phyloP scores from a whole-genome alignment of 2,329 filamentous ascomycete genomes.

The Clonostachys rhizophaga region DNA sequence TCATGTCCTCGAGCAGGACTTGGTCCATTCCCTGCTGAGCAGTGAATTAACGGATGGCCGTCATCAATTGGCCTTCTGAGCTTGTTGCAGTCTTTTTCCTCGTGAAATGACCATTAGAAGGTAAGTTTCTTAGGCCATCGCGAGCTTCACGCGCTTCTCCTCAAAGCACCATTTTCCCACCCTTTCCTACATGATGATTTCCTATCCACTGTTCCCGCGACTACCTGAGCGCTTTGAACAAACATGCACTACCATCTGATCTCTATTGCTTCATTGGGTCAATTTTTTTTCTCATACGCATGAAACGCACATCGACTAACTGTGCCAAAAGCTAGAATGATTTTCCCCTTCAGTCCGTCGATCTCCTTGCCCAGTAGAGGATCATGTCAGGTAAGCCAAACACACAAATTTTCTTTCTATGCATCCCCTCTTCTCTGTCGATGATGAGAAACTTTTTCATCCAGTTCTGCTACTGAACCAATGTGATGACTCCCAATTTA shows the following conservation, averaged over 20 bases:
- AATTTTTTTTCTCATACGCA: too few relatives aligned
- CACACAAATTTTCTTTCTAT: conserved; percentile 4
- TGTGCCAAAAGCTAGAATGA: too few relatives aligned
- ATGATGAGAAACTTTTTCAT: conserved; percentile 60
- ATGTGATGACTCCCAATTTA: conserved; percentile 61
- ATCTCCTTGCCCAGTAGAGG: background rate
- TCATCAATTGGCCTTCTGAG: too few relatives aligned
- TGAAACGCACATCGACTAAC: too few relatives aligned
- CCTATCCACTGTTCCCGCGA: conserved; percentile 57
- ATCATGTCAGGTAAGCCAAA: background rate
- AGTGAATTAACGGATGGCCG: too few relatives aligned
- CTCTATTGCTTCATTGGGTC: background rate
- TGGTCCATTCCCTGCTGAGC: too few relatives aligned
- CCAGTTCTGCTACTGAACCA: conserved; percentile 75
- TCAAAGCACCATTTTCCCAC: background rate
- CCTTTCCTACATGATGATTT: conserved; percentile 46
- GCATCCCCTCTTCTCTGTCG: conserved; percentile 18
- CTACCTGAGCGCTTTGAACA: conserved; percentile 54
- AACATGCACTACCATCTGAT: conserved; percentile 78
- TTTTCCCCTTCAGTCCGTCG: background rate
- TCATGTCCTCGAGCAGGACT: too few relatives aligned
- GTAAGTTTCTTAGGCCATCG: too few relatives aligned
- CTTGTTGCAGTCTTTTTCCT: too few relatives aligned
- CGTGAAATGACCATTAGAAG: too few relatives aligned
- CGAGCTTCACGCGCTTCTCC: too few relatives aligned